Percentiles rank a stretch among this genome's conserved stretches.
phyloP scores from a whole-genome alignment of 2,329 filamentous ascomycete genomes.

The Leptoxyphium fumago region DNA sequence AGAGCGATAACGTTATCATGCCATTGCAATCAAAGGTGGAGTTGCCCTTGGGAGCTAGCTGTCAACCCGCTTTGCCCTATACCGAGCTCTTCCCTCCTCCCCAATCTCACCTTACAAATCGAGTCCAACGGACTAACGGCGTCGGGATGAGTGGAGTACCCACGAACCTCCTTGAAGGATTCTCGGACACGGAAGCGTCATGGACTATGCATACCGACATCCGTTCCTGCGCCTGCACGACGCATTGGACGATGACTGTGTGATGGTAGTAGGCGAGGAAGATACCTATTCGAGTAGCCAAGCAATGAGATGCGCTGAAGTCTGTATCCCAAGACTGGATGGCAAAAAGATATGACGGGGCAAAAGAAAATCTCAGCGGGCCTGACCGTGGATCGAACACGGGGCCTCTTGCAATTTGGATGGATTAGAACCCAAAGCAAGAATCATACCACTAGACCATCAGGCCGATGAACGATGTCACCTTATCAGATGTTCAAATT shows the following conservation, averaged over 20 bases:
- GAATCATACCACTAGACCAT: constrained; percentile 2
- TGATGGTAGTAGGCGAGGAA: too few relatives aligned
- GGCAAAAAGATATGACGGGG: neutral
- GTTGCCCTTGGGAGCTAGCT: too few relatives aligned
- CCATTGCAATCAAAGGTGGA: neutral
- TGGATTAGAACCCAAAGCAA: constrained; percentile 1
- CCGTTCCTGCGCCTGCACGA: too few relatives aligned
- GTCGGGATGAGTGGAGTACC: neutral
- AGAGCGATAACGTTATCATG: neutral
- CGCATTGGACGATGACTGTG: too few relatives aligned
- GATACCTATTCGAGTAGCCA: too few relatives aligned
- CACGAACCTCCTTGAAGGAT: too few relatives aligned
- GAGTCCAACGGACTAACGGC: neutral
- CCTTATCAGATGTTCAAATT: neutral
- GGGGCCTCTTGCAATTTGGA: neutral
- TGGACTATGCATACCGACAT: too few relatives aligned
- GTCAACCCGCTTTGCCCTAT: too few relatives aligned
- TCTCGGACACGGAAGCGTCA: too few relatives aligned
- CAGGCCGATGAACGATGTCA: constrained; percentile 4
- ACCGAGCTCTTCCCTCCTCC: too few relatives aligned
- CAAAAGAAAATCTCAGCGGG: neutral
- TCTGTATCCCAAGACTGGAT: too few relatives aligned
- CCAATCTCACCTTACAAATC: neutral
- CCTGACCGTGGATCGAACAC: constrained; percentile 1
- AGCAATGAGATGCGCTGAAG: too few relatives aligned